Conservation (phyloP, 768 basidiomycete genomes). For the Rhodotorula graminis region DNA sequence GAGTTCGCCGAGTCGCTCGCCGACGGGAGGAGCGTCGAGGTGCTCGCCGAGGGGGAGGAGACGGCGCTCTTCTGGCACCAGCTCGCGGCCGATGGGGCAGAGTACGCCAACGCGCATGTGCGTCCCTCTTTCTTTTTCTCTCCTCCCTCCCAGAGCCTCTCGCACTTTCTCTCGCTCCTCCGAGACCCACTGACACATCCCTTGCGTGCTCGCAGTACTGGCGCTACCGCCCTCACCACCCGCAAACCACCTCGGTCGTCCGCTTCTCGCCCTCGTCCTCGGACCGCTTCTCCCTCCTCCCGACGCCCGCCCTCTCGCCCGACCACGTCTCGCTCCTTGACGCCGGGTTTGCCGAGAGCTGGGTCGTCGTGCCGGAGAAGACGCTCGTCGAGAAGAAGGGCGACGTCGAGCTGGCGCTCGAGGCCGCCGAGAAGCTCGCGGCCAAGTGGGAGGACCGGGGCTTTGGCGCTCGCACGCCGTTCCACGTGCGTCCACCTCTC, state of each 20-base stretch:
- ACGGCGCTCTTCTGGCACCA: constrained; percentile 25
- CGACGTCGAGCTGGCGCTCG: constrained; percentile 13
- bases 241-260: not conserved
- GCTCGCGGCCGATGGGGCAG: not conserved
- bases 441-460: constrained; percentile 17
- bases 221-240: constrained; percentile 13
- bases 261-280: not conserved
- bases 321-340: constrained; percentile 19
- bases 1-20: constrained; percentile 30
- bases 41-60: constrained; percentile 22
- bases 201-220: not conserved
- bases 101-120: constrained; percentile 20
- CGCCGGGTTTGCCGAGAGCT: constrained; percentile 20
- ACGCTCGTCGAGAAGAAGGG: not conserved
- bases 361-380: constrained; percentile 5
- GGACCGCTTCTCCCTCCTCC: not conserved
- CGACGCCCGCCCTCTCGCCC: not conserved
- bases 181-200: not conserved
- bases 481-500: constrained; percentile 3
- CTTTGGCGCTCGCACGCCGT: constrained; percentile 14
- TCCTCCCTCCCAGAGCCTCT: too few relatives aligned
- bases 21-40: constrained; percentile 11
- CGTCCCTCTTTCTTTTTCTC: not conserved
- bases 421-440: constrained; percentile 1
- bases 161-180: too few relatives aligned